These are phyloP conservation scores for Cornus controversa DNA, from an alignment of 148 eudicot genomes.

Conservation along the genomic window DNA sequence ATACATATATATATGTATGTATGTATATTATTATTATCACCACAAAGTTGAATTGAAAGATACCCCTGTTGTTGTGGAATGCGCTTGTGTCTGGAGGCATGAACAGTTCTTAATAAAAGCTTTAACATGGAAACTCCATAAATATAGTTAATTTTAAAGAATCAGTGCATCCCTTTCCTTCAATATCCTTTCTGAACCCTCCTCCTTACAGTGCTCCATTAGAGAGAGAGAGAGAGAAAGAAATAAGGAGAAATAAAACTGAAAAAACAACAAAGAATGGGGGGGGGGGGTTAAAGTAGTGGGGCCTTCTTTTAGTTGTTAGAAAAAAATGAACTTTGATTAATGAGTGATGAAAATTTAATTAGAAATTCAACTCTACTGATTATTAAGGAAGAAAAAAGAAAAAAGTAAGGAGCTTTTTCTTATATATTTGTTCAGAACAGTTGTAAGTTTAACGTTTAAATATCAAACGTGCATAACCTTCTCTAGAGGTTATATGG, in stretches of 20 bases:
- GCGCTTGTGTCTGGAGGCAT: constrained; percentile 23
- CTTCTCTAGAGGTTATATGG: too few relatives aligned
- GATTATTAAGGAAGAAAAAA: constrained; percentile 2
- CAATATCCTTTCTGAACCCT: constrained; percentile 4
- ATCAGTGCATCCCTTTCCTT: constrained; percentile 2
- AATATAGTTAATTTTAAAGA: constrained; percentile 14
- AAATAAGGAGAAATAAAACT: background rate
- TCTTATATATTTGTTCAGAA: too few relatives aligned
- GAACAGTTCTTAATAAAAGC: constrained; percentile 28
- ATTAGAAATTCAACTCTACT: constrained; percentile 27
- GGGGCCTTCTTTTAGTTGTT: constrained; percentile 30
- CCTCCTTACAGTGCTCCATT: constrained; percentile 20
- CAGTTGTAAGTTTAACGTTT: too few relatives aligned
- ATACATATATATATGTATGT: too few relatives aligned
- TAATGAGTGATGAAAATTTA: constrained; percentile 5
- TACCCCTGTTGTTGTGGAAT: constrained; percentile 26
- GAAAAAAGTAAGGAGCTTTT: background rate
- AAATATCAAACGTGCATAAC: too few relatives aligned
- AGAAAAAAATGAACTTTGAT: constrained; percentile 22
- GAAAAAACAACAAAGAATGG: background rate
- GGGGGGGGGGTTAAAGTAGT: constrained; percentile 11
- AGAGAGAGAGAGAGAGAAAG: constrained; percentile 11
- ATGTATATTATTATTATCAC: background rate
- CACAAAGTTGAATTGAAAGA: background rate
- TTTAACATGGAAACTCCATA: constrained; percentile 16